Conservation (phyloP, 768 basidiomycete species). For the Tulasnella sp. region DNA sequence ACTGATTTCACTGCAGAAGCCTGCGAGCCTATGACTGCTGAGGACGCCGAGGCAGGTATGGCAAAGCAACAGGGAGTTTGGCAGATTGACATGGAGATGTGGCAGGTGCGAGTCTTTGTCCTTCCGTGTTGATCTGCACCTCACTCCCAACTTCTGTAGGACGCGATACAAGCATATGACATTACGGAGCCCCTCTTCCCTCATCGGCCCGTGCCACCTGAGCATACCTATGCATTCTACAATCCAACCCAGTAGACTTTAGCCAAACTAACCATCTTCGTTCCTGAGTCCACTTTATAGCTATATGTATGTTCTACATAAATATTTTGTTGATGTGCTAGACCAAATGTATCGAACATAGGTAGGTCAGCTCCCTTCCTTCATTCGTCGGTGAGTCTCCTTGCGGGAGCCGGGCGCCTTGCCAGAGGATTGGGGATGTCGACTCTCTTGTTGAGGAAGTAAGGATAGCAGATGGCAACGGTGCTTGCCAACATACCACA, state of each 20-base stretch:
- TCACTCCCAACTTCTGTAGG: not conserved
- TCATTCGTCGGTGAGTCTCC: not conserved
- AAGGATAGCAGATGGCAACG: constrained; percentile 18
- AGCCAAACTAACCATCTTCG: not conserved
- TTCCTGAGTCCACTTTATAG: not conserved
- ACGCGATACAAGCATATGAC: constrained; percentile 78
- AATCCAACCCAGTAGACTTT: not conserved
- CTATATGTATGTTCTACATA: not conserved
- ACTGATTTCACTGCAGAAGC: constrained; percentile 43
- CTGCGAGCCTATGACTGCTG: constrained; percentile 60
- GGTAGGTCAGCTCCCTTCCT: not conserved
- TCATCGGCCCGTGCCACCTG: constrained; percentile 47
- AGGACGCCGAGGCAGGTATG: constrained; percentile 61
- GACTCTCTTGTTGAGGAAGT: constrained; percentile 13
- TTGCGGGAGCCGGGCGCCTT: not conserved
- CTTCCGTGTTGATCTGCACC: not conserved
- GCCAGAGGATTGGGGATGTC: not conserved
- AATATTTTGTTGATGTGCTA: not conserved
- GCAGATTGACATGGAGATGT: constrained; percentile 86
- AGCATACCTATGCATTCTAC: not conserved
- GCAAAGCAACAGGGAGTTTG: constrained; percentile 82
- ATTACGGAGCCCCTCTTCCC: constrained; percentile 76
- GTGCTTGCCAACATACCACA: constrained; percentile 26
- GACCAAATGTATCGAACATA: not conserved
- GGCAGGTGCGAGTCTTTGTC: constrained; percentile 59